These are phyloP conservation scores for Ganoderma lingzhi DNA, from an alignment of 1,284 basidiomycete genomes.

Conservation along the genomic window DNA sequence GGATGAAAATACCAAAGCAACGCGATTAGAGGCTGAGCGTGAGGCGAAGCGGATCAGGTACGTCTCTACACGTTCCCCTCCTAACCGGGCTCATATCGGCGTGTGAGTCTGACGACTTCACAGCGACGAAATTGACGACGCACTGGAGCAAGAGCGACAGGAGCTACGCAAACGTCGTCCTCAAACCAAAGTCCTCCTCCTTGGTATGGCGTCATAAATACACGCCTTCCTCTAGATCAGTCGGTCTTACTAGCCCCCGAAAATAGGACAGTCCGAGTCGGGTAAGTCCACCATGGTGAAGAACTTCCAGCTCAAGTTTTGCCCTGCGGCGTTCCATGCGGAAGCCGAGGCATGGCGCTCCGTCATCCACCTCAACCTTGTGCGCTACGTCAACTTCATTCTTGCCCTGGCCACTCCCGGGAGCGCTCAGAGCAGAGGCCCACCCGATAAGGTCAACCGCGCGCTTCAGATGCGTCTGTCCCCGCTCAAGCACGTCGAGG, in stretches of 20 bases:
- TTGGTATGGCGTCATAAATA: slow-evolving; percentile 49
- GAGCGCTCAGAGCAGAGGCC: not conserved
- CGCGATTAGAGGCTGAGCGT: slow-evolving; percentile 52
- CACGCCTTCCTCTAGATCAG: not conserved
- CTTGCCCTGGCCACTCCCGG: slow-evolving; percentile 46
- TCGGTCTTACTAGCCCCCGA: not conserved
- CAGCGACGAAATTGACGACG: slow-evolving; percentile 63
- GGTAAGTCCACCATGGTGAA: slow-evolving; percentile 74
- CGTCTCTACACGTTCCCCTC: not conserved
- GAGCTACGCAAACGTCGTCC: slow-evolving; percentile 47
- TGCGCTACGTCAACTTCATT: slow-evolving; percentile 65
- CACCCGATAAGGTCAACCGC: slow-evolving; percentile 44
- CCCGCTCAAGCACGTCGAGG: slow-evolving; percentile 63
- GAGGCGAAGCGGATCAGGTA: slow-evolving; percentile 47
- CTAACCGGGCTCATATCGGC: slow-evolving; percentile 2
- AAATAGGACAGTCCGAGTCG: slow-evolving; percentile 67
- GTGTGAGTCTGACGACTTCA: slow-evolving; percentile 40
- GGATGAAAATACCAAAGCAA: slow-evolving; percentile 16
- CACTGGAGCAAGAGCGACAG: slow-evolving; percentile 52
- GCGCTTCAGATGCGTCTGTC: slow-evolving; percentile 58
- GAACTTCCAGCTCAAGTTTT: slow-evolving; percentile 69
- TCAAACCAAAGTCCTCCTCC: slow-evolving; percentile 57
- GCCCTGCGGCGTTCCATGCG: slow-evolving; percentile 63
- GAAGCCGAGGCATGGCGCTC: slow-evolving; percentile 67
- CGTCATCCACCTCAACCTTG: slow-evolving; percentile 70